A percentile compares a stretch with the other conserved stretches of the same genome.
phyloP scores from a whole-genome alignment of 179 eudicot genomes.

The Drosera spatulata region DNA sequence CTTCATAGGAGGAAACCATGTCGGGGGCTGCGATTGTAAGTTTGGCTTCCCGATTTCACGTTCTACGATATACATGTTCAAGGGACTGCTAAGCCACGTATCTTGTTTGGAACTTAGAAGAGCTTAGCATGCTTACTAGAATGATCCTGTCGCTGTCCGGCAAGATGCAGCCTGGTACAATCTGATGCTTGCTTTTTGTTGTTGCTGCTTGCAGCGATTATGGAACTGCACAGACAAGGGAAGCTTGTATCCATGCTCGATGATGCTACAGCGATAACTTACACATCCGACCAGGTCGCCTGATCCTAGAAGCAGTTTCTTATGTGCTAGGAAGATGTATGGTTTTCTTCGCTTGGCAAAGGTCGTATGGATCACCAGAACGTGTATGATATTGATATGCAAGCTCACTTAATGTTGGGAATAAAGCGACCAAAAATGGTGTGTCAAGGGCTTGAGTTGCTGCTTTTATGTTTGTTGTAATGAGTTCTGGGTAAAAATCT shows the following conservation, averaged over 20 bases:
- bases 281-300: slow-evolving; percentile 1
- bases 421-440: too few relatives aligned
- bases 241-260: slow-evolving; percentile 33
- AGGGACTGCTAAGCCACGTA: not conserved
- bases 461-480: too few relatives aligned
- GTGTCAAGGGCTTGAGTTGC: too few relatives aligned
- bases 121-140: not conserved
- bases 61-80: not conserved
- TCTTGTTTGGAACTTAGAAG: too few relatives aligned
- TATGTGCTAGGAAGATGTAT: not conserved
- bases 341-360: not conserved
- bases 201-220: slow-evolving; percentile 21
- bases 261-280: slow-evolving; percentile 19
- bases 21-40: slow-evolving; percentile 75
- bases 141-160: not conserved
- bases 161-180: not conserved
- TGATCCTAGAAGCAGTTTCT: not conserved
- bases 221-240: slow-evolving; percentile 22
- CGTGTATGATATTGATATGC: not conserved
- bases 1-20: slow-evolving; percentile 65
- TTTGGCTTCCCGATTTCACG: not conserved
- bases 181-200: not conserved
- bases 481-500: too few relatives aligned
- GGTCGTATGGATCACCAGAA: not conserved
- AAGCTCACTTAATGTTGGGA: too few relatives aligned